A percentile compares a stretch with the other conserved stretches of the same genome.
phyloP scores from a whole-genome alignment of 345 rosid genomes.

The Bretschneidera sinensis region DNA sequence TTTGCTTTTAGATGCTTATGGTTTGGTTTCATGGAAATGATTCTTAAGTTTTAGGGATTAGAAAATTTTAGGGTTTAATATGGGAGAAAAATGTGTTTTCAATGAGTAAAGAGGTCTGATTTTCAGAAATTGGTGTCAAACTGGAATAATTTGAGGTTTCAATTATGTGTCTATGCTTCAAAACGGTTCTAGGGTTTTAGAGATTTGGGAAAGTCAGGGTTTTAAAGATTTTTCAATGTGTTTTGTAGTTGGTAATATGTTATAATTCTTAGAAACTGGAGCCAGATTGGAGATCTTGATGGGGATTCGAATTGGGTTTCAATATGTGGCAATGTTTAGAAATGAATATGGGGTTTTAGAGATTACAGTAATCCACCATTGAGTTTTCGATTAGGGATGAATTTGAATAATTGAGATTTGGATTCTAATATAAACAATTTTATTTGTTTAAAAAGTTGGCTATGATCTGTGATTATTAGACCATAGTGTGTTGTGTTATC shows the following conservation, averaged over 20 bases:
- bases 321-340: neutral
- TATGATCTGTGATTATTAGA: neutral
- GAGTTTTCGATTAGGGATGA: neutral
- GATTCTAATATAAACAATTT: neutral
- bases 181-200: neutral
- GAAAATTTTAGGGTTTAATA: neutral
- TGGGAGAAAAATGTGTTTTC: constrained; percentile 4
- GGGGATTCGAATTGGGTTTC: neutral
- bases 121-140: constrained; percentile 4
- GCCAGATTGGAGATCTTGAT: neutral
- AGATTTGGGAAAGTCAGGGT: neutral
- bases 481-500: constrained; percentile 1
- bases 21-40: constrained; percentile 17
- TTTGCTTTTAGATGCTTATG: neutral
- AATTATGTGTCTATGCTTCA: constrained; percentile 3
- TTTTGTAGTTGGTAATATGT: neutral
- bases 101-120: constrained; percentile 3
- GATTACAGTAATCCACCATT: neutral
- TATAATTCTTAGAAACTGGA: neutral
- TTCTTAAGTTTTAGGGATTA: constrained; percentile 15
- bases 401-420: neutral
- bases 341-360: constrained; percentile 6
- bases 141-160: neutral
- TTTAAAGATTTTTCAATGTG: neutral
- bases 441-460: neutral